Conservation (phyloP, 345 rosid species). For the Dovyalis caffra region DNA sequence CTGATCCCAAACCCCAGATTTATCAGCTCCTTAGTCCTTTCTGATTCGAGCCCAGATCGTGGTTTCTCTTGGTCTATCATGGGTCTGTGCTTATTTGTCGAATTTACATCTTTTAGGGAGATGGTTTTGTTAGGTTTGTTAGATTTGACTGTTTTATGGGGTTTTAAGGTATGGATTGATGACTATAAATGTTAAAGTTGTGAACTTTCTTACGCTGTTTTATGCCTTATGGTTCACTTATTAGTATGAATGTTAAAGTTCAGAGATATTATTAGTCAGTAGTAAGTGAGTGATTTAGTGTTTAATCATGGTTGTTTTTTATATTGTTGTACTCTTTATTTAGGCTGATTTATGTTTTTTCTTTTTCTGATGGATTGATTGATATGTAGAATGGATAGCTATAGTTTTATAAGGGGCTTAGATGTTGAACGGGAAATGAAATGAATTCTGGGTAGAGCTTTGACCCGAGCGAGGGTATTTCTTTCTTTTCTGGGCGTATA, state of each 20-base stretch:
- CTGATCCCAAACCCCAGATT: slow-evolving; percentile 88
- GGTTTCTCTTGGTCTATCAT: slow-evolving; percentile 13
- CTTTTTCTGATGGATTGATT: not conserved
- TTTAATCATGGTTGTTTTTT: not conserved
- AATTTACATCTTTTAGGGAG: slow-evolving; percentile 18
- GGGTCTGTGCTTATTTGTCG: slow-evolving; percentile 35
- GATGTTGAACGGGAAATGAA: not conserved
- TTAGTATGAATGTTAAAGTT: not conserved
- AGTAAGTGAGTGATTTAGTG: not conserved
- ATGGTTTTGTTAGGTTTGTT: slow-evolving; percentile 6
- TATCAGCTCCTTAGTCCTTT: slow-evolving; percentile 89
- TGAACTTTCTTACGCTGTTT: not conserved
- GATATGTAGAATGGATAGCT: not conserved
- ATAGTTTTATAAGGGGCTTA: not conserved
- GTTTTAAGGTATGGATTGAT: not conserved
- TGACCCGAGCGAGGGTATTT: no score
- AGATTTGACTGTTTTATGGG: slow-evolving; percentile 9
- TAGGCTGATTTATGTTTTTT: not conserved
- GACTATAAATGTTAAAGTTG: not conserved
- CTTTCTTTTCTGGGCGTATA: no score
- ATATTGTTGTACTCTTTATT: not conserved
- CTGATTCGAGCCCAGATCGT: slow-evolving; percentile 24
- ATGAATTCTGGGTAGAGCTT: not conserved
- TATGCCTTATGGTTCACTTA: not conserved
- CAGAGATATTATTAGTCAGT: not conserved